Conservation (phyloP, 768 basidiomycete species). For the Amanita pallidorosea region DNA sequence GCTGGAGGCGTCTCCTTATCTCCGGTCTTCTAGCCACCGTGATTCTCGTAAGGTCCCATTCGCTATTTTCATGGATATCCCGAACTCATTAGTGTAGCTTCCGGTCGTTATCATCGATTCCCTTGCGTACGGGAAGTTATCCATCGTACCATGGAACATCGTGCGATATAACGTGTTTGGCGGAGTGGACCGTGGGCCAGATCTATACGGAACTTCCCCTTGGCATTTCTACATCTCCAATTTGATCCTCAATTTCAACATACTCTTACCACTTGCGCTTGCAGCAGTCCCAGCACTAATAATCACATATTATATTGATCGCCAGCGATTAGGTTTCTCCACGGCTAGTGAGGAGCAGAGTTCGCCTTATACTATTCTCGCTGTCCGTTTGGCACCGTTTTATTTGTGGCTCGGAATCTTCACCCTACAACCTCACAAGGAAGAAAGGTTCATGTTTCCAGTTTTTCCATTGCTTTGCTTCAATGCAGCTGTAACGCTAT, state of each 20-base stretch:
- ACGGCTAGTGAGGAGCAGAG: slow-evolving; percentile 46
- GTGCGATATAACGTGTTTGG: slow-evolving; percentile 90
- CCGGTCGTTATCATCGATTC: slow-evolving; percentile 81
- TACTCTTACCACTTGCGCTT: slow-evolving; percentile 72
- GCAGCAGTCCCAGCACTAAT: slow-evolving; percentile 68
- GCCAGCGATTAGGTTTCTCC: slow-evolving; percentile 56
- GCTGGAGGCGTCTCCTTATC: slow-evolving; percentile 47
- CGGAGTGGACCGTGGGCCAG: slow-evolving; percentile 68
- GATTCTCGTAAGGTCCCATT: slow-evolving; percentile 42
- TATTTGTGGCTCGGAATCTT: slow-evolving; percentile 88
- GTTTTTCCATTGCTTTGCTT: slow-evolving; percentile 87
- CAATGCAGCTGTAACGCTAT: slow-evolving; percentile 86
- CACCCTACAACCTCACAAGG: slow-evolving; percentile 83
- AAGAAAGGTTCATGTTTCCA: slow-evolving; percentile 98
- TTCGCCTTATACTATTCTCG: slow-evolving; percentile 72
- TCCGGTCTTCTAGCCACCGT: slow-evolving; percentile 46
- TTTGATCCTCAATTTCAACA: slow-evolving; percentile 90
- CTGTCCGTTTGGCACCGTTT: slow-evolving; percentile 71
- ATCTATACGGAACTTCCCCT: slow-evolving; percentile 87
- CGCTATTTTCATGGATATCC: not conserved
- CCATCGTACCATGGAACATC: slow-evolving; percentile 88
- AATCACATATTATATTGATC: slow-evolving; percentile 67
- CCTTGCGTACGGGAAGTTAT: slow-evolving; percentile 70
- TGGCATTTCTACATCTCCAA: slow-evolving; percentile 83
- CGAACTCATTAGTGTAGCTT: slow-evolving; percentile 34